Percentiles rank a stretch among this genome's conserved stretches.
phyloP scores from a whole-genome alignment of 2,329 filamentous ascomycete species.

The Verticillium longisporum region DNA sequence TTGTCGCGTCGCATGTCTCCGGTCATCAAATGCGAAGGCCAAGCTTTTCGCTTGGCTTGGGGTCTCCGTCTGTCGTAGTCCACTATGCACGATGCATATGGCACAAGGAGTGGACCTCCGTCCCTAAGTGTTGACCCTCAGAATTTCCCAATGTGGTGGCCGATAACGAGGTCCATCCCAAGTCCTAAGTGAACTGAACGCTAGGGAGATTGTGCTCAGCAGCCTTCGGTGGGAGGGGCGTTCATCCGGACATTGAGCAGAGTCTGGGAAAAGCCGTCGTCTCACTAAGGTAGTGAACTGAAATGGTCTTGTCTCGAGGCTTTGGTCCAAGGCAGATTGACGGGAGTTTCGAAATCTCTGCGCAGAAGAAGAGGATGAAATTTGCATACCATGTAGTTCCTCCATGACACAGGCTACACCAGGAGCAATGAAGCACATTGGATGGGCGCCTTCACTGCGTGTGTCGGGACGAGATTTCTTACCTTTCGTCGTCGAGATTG shows the following conservation, averaged over 20 bases:
- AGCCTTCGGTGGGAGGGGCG: not conserved
- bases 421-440: too few relatives aligned
- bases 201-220: not conserved
- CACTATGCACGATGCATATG: not conserved
- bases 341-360: too few relatives aligned
- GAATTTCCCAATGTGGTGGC: not conserved
- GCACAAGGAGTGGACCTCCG: not conserved
- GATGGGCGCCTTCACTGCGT: too few relatives aligned
- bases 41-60: not conserved
- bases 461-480: too few relatives aligned
- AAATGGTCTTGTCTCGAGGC: not conserved
- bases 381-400: too few relatives aligned
- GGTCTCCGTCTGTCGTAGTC: not conserved
- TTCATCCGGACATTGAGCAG: too few relatives aligned
- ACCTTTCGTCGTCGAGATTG: not conserved
- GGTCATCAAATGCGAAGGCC: not conserved
- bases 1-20: not conserved
- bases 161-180: not conserved
- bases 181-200: not conserved
- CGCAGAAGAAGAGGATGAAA: too few relatives aligned
- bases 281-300: too few relatives aligned
- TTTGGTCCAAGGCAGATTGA: not conserved
- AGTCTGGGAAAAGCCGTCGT: too few relatives aligned
- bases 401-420: too few relatives aligned
- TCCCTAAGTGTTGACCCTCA: not conserved